Conservation (phyloP, 2,329 filamentous ascomycete genomes). For the Sporothrix protearum region DNA sequence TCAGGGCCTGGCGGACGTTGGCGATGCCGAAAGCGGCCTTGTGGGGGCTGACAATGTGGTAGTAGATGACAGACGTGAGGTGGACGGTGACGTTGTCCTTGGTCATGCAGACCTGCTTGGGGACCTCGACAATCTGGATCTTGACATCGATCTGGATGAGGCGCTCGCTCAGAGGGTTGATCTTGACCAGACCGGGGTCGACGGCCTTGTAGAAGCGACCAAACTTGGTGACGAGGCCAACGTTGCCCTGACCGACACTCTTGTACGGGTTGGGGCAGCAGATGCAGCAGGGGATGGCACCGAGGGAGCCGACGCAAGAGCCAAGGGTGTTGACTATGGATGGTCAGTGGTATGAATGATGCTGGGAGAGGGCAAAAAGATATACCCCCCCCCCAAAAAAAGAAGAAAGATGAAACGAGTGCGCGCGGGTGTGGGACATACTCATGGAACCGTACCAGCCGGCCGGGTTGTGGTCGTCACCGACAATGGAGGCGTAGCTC, state of each 20-base stretch:
- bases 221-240: constrained; percentile 93
- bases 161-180: constrained; percentile 90
- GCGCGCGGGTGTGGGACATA: too few species aligned
- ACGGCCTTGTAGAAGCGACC: constrained; percentile 92
- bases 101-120: constrained; percentile 97
- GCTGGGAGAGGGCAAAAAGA: too few species aligned
- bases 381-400: too few species aligned
- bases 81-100: constrained; percentile 97
- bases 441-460: constrained; percentile 90
- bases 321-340: constrained; percentile 55
- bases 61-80: constrained; percentile 97
- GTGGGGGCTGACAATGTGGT: constrained; percentile 92
- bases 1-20: constrained; percentile 90
- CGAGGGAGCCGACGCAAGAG: constrained; percentile 67
- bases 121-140: constrained; percentile 97
- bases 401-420: too few species aligned
- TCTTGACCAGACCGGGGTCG: constrained; percentile 92
- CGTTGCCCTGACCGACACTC: constrained; percentile 85
- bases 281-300: constrained; percentile 87
- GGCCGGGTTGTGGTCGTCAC: constrained; percentile 64
- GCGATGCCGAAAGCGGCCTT: constrained; percentile 95
- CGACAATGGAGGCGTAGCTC: constrained; percentile 65
- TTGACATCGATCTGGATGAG: constrained; percentile 95
- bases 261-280: constrained; percentile 95
- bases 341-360: neutral